A percentile compares a stretch with the other conserved stretches of the same genome.
phyloP scores from a whole-genome alignment of 1,284 basidiomycete genomes.

The Leccinum variabile region DNA sequence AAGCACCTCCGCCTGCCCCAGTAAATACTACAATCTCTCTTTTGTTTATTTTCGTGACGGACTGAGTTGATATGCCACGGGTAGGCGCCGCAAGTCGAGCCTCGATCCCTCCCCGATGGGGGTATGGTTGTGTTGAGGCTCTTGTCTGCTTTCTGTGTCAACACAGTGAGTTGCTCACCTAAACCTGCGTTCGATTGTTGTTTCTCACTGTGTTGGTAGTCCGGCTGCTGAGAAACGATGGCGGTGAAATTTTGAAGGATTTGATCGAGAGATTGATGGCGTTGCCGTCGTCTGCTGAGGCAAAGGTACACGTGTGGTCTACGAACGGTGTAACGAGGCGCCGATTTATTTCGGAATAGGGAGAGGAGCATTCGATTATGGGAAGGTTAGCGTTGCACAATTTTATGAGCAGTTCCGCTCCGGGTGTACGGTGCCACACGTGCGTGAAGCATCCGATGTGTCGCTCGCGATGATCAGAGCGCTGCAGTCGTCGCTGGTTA shows the following conservation, averaged over 20 bases:
- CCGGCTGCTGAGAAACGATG: conserved; percentile 68
- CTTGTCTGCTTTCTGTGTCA: no score
- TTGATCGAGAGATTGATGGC: conserved; percentile 60
- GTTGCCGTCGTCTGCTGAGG: conserved; percentile 56
- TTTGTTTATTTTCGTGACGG: no score
- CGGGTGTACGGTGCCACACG: conserved; percentile 74
- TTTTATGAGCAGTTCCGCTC: conserved; percentile 73
- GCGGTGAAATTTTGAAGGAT: conserved; percentile 53
- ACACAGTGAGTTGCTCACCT: conserved; percentile 5
- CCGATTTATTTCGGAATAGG: conserved; percentile 40
- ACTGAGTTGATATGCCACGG: no score
- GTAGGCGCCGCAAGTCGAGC: no score
- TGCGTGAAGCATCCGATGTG: conserved; percentile 66
- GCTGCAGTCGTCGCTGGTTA: conserved; percentile 73
- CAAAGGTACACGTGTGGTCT: conserved; percentile 47
- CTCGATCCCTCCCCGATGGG: no score
- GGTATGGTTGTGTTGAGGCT: no score
- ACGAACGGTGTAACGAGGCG: background rate
- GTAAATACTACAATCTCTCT: no score
- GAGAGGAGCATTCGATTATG: conserved; percentile 70
- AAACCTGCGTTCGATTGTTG: background rate
- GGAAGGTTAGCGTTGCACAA: conserved; percentile 74
- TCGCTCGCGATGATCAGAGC: conserved; percentile 71
- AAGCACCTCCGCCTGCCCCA: no score
- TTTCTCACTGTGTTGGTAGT: conserved; percentile 44